Evolutionary conservation across 2,329 filamentous ascomycete species (phyloP).

Genomic region (Xylariaceae sp.): DNA sequence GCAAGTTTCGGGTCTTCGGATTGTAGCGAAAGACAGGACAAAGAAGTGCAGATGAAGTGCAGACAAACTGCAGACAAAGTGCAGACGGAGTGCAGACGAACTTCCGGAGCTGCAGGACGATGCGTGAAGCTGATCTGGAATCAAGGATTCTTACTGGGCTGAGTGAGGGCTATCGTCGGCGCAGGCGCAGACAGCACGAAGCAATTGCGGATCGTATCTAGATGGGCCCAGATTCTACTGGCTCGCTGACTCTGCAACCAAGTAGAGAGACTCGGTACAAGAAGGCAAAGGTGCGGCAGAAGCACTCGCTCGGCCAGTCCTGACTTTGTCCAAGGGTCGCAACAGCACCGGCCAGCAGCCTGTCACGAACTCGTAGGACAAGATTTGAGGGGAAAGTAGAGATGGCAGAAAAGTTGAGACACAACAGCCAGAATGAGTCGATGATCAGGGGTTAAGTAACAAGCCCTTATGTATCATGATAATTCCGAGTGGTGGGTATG

Average conservation of each 20-base stretch:
- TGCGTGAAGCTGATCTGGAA: constrained; percentile 19
- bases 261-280: constrained; percentile 3
- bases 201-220: constrained; percentile 12
- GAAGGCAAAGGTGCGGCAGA: constrained; percentile 14
- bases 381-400: constrained; percentile 8
- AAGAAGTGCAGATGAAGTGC: neutral
- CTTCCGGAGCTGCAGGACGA: constrained; percentile 26
- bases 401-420: constrained; percentile 18
- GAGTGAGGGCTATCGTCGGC: constrained; percentile 11
- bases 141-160: constrained; percentile 21
- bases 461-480: neutral
- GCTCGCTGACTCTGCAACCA: neutral
- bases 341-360: neutral
- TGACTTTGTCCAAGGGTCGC: constrained; percentile 3
- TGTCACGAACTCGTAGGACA: constrained; percentile 20
- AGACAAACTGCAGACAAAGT: constrained; percentile 15
- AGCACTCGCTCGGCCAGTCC: constrained; percentile 24
- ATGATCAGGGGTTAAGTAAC: constrained; percentile 18
- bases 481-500: neutral
- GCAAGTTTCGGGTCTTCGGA: constrained; percentile 22
- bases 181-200: constrained; percentile 2
- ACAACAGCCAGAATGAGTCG: constrained; percentile 2
- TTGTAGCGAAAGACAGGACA: neutral
- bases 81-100: constrained; percentile 20
- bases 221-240: constrained; percentile 1